phyloP scores from a whole-genome alignment of 805 yeast genomes.

The Schwanniomyces pseudopolymorphus region DNA sequence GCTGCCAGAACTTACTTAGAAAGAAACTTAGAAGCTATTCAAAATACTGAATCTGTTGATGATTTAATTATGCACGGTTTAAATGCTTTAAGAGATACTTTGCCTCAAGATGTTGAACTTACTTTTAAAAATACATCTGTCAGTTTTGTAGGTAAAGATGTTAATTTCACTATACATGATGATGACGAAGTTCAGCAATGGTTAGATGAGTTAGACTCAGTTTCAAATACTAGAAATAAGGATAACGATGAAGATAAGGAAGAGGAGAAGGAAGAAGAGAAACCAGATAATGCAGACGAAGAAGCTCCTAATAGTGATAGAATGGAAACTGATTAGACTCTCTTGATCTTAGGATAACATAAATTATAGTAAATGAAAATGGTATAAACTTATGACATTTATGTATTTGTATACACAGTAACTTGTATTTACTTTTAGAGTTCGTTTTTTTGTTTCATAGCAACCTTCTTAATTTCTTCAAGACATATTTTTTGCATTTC shows the following conservation, averaged over 20 bases:
- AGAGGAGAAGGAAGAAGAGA: conserved; percentile 16
- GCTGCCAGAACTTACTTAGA: conserved; percentile 97
- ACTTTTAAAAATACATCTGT: conserved; percentile 82
- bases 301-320: conserved; percentile 22
- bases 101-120: conserved; percentile 91
- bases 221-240: conserved; percentile 55
- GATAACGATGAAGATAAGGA: conserved; percentile 41
- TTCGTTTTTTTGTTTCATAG: conserved; percentile 27
- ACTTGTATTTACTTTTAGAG: conserved; percentile 5
- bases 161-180: conserved; percentile 74
- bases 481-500: conserved; percentile 37
- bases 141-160: conserved; percentile 86
- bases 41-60: conserved; percentile 58
- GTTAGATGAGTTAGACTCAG: conserved; percentile 72
- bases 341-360: neutral
- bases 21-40: conserved; percentile 71
- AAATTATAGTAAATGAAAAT: neutral
- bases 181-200: conserved; percentile 84
- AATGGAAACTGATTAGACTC: conserved; percentile 40
- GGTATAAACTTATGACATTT: neutral
- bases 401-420: neutral
- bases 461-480: conserved; percentile 40
- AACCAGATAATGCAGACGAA: conserved; percentile 10
- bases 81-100: conserved; percentile 88
- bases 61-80: conserved; percentile 83